phyloP scores from a whole-genome alignment of 805 yeast species.

The Nakazawaea wyomingensis region DNA sequence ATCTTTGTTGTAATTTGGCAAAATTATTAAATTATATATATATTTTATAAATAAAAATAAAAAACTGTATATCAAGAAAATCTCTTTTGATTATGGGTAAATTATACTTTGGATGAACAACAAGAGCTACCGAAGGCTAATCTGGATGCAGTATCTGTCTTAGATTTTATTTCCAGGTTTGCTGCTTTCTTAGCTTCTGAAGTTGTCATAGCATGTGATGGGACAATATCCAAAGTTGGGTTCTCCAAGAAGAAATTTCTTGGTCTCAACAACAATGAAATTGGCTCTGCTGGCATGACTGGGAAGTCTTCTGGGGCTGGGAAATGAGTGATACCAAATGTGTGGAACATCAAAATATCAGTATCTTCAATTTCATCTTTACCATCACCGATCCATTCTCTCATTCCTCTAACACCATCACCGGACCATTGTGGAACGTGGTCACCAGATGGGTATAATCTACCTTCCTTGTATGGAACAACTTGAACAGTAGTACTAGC shows the following conservation, averaged over 20 bases:
- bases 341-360: slow-evolving; percentile 72
- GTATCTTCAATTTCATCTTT: slow-evolving; percentile 54
- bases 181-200: slow-evolving; percentile 35
- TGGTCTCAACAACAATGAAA: slow-evolving; percentile 69
- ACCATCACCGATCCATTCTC: slow-evolving; percentile 66
- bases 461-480: slow-evolving; percentile 66
- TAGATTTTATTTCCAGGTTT: slow-evolving; percentile 34
- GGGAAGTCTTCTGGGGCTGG: slow-evolving; percentile 92
- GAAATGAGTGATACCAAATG: slow-evolving; percentile 81
- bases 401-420: slow-evolving; percentile 61
- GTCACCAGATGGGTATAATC: slow-evolving; percentile 77
- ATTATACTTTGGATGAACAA: slow-evolving; percentile 13
- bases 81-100: too few relatives aligned
- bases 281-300: slow-evolving; percentile 82
- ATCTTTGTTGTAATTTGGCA: background rate
- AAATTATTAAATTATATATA: background rate
- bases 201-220: slow-evolving; percentile 51
- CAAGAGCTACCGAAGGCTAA: slow-evolving; percentile 42
- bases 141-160: slow-evolving; percentile 44
- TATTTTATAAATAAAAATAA: background rate
- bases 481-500: slow-evolving; percentile 63
- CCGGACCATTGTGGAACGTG: slow-evolving; percentile 73
- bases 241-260: slow-evolving; percentile 74
- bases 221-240: slow-evolving; percentile 71
- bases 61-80: background rate